Percentiles rank a stretch among this genome's conserved stretches.
phyloP scores from a whole-genome alignment of 2,329 filamentous ascomycete genomes.

The Mycosphaerella arachidis region DNA sequence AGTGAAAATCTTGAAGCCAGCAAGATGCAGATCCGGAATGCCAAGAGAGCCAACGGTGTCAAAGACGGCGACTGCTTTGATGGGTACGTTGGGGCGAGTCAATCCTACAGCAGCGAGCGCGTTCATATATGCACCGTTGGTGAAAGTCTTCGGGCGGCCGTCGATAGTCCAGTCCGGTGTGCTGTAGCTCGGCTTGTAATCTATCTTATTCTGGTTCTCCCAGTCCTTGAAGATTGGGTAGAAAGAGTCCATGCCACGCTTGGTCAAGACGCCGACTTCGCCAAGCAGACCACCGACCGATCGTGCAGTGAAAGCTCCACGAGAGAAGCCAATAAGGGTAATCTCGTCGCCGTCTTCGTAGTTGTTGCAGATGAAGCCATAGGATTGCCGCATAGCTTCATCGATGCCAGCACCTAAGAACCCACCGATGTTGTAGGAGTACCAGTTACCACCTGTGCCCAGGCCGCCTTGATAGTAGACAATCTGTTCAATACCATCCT shows the following conservation, averaged over 20 bases:
- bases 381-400: conserved; percentile 54
- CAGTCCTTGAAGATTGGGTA: conserved; percentile 29
- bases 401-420: conserved; percentile 28
- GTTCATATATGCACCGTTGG: conserved; percentile 35
- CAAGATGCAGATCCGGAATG: conserved; percentile 38
- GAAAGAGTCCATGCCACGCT: conserved; percentile 23
- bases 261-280: conserved; percentile 38
- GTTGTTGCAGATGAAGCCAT: conserved; percentile 58
- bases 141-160: conserved; percentile 35
- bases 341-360: conserved; percentile 44
- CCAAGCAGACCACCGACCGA: conserved; percentile 40
- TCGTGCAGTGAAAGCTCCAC: conserved; percentile 40
- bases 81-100: conserved; percentile 24
- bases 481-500: conserved; percentile 22
- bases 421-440: conserved; percentile 20
- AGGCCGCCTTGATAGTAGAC: conserved; percentile 31
- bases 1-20: conserved; percentile 19
- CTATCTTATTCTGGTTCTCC: conserved; percentile 22
- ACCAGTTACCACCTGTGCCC: conserved; percentile 18
- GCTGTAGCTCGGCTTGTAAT: conserved; percentile 13
- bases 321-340: conserved; percentile 42
- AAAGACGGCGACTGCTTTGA: conserved; percentile 40
- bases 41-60: conserved; percentile 43
- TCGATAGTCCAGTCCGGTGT: conserved; percentile 20
- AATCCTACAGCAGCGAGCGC: conserved; percentile 32